A percentile compares a stretch with the other conserved stretches of the same genome.
These are phyloP conservation scores for Quercus alba DNA, from an alignment of 306 rosid genomes.

Conservation along the genomic window DNA sequence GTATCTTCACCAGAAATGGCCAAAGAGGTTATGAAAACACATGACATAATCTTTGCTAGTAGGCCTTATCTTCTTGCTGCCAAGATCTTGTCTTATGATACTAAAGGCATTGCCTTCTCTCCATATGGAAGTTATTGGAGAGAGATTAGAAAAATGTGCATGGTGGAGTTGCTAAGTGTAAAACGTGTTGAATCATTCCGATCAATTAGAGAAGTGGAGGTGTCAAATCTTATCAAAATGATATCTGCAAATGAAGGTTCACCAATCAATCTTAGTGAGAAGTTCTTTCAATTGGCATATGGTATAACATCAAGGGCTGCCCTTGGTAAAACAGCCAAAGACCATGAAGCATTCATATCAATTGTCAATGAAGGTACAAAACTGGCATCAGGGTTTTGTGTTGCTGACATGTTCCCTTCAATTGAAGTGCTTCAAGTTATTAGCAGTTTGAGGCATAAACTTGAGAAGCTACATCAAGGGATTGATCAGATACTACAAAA, in stretches of 20 bases:
- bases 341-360: conserved; percentile 22
- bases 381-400: conserved; percentile 15
- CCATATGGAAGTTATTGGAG: conserved; percentile 38
- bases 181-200: background rate
- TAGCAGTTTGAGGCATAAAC: conserved; percentile 19
- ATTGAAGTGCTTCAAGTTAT: conserved; percentile 22
- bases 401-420: conserved; percentile 44
- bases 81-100: conserved; percentile 1
- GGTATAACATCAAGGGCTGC: conserved; percentile 27
- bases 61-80: conserved; percentile 13
- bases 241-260: conserved; percentile 11
- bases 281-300: conserved; percentile 4
- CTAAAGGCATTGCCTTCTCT: background rate
- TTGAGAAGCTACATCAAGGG: conserved; percentile 15
- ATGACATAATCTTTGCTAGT: conserved; percentile 10
- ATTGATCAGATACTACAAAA: conserved; percentile 5
- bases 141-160: conserved; percentile 25
- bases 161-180: conserved; percentile 19
- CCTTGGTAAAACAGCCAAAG: conserved; percentile 27
- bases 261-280: conserved; percentile 21
- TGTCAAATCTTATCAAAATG: conserved; percentile 3
- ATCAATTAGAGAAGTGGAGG: conserved; percentile 10
- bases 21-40: conserved; percentile 36
- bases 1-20: conserved; percentile 41
- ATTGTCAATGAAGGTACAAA: background rate